These are phyloP conservation scores for Beauveria rudraprayagi DNA, from an alignment of 2,329 filamentous ascomycete genomes.

Conservation along the genomic window DNA sequence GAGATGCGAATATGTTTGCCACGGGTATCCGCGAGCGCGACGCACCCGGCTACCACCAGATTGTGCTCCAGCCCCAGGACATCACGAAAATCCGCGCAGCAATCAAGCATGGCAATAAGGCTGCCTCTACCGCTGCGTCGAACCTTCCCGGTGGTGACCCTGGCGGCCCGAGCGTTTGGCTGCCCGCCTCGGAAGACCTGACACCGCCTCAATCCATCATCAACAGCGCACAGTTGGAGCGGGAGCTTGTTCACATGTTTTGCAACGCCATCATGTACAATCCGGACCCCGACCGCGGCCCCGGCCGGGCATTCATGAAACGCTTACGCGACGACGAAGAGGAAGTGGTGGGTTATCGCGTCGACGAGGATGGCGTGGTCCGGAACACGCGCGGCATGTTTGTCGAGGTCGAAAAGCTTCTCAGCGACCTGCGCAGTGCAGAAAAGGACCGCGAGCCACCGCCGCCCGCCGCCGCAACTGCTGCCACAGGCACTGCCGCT, in stretches of 20 bases:
- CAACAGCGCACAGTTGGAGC: conserved; percentile 86
- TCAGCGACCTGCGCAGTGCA: conserved; percentile 67
- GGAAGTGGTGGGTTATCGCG: conserved; percentile 50
- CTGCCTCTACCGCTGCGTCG: conserved; percentile 51
- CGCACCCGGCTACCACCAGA: conserved; percentile 66
- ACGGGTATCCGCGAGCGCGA: conserved; percentile 66
- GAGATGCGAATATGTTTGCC: conserved; percentile 72
- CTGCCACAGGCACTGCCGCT: neutral
- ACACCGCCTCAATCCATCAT: conserved; percentile 84
- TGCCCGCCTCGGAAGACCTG: conserved; percentile 67
- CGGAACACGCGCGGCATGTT: conserved; percentile 87
- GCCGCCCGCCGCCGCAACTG: conserved; percentile 15
- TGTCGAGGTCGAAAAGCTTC: conserved; percentile 70
- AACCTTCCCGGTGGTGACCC: conserved; percentile 53
- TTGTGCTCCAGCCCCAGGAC: conserved; percentile 68
- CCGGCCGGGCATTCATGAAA: conserved; percentile 53
- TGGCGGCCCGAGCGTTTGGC: conserved; percentile 47
- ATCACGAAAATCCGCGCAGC: conserved; percentile 70
- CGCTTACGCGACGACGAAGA: conserved; percentile 36
- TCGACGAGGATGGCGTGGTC: conserved; percentile 79
- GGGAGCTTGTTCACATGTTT: conserved; percentile 93
- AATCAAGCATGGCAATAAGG: conserved; percentile 64
- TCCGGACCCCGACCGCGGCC: conserved; percentile 65
- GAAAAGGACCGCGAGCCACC: conserved; percentile 46
- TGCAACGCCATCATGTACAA: conserved; percentile 99